A percentile compares a stretch with the other conserved stretches of the same genome.
Evolutionary conservation across 2,329 filamentous ascomycete genomes (phyloP).

Genomic region (Byssoonygena ceratinophila): DNA sequence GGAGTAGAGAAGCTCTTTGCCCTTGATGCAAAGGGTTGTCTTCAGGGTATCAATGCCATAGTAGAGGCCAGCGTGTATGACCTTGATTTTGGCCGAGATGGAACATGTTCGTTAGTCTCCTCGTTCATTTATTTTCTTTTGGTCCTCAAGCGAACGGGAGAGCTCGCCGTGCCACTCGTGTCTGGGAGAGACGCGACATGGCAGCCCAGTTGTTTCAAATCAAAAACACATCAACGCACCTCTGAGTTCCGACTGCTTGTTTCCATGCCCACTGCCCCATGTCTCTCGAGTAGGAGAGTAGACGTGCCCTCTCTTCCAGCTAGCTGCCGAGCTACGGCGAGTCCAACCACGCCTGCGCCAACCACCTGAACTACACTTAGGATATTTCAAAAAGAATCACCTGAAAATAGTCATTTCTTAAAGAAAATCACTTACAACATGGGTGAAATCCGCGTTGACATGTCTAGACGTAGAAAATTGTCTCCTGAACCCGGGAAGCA

Average conservation of each 20-base stretch:
- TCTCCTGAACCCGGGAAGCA: conserved; percentile 14
- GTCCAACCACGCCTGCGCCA: conserved; percentile 64
- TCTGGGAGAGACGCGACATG: too few relatives aligned
- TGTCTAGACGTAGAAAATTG: conserved; percentile 36
- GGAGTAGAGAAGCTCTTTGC: conserved; percentile 65
- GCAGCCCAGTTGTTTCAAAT: too few relatives aligned
- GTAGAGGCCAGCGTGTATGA: conserved; percentile 92
- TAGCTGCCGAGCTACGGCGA: conserved; percentile 66
- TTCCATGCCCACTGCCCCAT: conserved; percentile 66
- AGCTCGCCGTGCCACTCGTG: too few relatives aligned
- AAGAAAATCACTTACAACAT: conserved; percentile 38
- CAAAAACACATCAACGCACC: conserved; percentile 32
- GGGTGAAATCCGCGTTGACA: conserved; percentile 50
- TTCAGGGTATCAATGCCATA: conserved; percentile 70
- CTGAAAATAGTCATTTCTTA: neutral
- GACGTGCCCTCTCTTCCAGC: conserved; percentile 50
- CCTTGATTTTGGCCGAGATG: too few relatives aligned
- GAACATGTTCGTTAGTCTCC: too few relatives aligned
- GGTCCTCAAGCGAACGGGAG: too few relatives aligned
- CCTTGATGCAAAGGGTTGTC: conserved; percentile 67
- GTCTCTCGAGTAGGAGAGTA: conserved; percentile 72
- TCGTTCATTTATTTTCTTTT: too few relatives aligned
- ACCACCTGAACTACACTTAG: conserved; percentile 41
- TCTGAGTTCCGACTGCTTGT: conserved; percentile 86
- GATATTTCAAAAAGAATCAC: neutral